Conservation (phyloP, 805 yeast species). For the Lipomyces yamanashiensis region DNA sequence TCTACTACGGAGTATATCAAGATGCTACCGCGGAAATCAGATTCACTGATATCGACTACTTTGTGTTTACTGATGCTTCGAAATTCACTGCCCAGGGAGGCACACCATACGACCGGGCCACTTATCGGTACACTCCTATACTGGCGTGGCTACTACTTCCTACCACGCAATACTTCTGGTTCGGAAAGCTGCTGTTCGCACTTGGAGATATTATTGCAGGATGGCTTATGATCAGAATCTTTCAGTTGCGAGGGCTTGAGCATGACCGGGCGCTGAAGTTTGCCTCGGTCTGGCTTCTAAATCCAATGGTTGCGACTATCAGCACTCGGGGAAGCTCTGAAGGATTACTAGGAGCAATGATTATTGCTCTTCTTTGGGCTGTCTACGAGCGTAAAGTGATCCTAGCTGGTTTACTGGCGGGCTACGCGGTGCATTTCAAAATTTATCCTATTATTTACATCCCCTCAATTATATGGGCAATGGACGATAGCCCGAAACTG, state of each 20-base stretch:
- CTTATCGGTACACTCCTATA: constrained; percentile 92
- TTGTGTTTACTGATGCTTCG: constrained; percentile 93
- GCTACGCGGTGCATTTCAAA: constrained; percentile 84
- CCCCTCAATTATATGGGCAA: constrained; percentile 55
- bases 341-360: constrained; percentile 78
- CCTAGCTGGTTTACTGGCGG: constrained; percentile 58
- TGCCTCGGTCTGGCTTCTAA: constrained; percentile 78
- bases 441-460: constrained; percentile 88
- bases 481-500: constrained; percentile 31
- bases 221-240: constrained; percentile 53
- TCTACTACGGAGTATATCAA: constrained; percentile 82
- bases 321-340: constrained; percentile 94
- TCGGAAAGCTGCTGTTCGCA: constrained; percentile 81
- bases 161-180: constrained; percentile 58
- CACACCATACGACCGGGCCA: constrained; percentile 83
- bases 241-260: constrained; percentile 44
- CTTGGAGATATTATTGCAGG: constrained; percentile 84
- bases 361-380: constrained; percentile 58
- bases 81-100: constrained; percentile 61
- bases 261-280: constrained; percentile 49
- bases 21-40: constrained; percentile 77
- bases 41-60: constrained; percentile 93
- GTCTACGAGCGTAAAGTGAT: constrained; percentile 52
- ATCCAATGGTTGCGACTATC: constrained; percentile 94
- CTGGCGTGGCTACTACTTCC: constrained; percentile 84